Evolutionary conservation across 1,284 basidiomycete genomes (phyloP).

Genomic region (Pyrrhoderma noxium): DNA sequence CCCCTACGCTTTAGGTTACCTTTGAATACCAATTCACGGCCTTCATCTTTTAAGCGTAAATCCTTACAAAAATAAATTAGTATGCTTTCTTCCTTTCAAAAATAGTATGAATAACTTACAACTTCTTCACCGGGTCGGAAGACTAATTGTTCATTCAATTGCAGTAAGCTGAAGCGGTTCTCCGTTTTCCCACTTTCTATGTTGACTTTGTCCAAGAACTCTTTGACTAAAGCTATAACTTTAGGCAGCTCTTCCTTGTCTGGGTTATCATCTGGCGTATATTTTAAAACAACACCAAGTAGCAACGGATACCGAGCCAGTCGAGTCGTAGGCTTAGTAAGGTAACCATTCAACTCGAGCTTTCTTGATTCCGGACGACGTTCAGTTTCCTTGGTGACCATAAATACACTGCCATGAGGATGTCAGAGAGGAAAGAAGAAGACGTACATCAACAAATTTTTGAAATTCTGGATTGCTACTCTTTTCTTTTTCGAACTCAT

Average conservation of each 20-base stretch:
- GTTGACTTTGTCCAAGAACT: constrained; percentile 87
- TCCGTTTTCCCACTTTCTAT: constrained; percentile 88
- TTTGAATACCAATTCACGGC: constrained; percentile 89
- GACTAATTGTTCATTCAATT: constrained; percentile 82
- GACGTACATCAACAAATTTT: constrained; percentile 85
- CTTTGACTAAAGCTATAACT: constrained; percentile 74
- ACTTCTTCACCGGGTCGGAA: constrained; percentile 84
- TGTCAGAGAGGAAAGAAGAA: background rate
- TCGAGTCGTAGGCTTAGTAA: constrained; percentile 97
- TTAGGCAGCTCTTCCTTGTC: constrained; percentile 80
- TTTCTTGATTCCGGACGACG: constrained; percentile 92
- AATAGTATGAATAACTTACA: constrained; percentile 36
- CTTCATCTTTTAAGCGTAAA: constrained; percentile 79
- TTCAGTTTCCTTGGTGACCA: constrained; percentile 64
- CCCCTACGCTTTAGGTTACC: constrained; percentile 91
- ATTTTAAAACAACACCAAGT: constrained; percentile 88
- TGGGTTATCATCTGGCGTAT: constrained; percentile 85
- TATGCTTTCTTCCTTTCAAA: background rate
- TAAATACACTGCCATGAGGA: constrained; percentile 13
- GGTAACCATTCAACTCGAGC: constrained; percentile 94
- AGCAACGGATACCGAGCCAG: constrained; percentile 93
- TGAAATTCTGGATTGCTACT: constrained; percentile 89
- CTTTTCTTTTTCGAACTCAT: constrained; percentile 99
- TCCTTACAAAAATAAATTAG: constrained; percentile 43
- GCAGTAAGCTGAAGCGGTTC: constrained; percentile 88